Base-by-base conservation (phyloP, 345 rosid species). In the Schrenkiella parvula region DNA sequence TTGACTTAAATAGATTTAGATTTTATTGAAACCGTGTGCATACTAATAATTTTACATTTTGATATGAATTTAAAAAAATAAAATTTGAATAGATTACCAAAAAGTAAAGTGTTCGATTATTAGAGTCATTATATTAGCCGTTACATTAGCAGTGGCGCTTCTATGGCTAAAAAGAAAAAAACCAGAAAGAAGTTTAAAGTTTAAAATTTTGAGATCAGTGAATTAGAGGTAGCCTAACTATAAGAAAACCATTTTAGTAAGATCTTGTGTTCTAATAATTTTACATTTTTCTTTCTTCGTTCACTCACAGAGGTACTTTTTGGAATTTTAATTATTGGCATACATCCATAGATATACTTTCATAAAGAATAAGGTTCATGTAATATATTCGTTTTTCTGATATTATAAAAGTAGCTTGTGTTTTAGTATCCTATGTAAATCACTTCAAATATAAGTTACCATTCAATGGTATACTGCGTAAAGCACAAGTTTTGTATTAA, bases 391-490 rank as follows among this genome's bases (percentile, higher is more conserved):
- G n/a, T 39, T 39, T 39, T 13, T 28, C 0, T 32, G n/a, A n/a
- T n/a, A n/a, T n/a, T n/a, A 6, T 32, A 38, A 5, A 39, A 44
- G 17, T 56, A 69, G 56, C n/a, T 69, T 69, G 55, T 44, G 37
- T 11, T 44, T 15, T 57, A 32, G 56, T 57, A 57, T 69, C 66
- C 10, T 57, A 58, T 19, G 57, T 32, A 70, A 58, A 58, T 46
- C 58, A 47, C 74, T 70, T 70, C 58, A 70, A 58, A 17, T 57
- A 47, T 47, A 70, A 70, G 66, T 70, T 70, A 48, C 28, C 35
- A 44, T n/a, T 22, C 5, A 4, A 42, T 4, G 4, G 38, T 57
- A 58, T 47, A 12, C 37, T 23, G 58, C 74, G 66, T 59, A 70
- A 29, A 70, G 26, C 34, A 12, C 53, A 70, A 25, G 66, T 15